phyloP scores from a whole-genome alignment of 208 protist species.

The Crithidia sp. region DNA sequence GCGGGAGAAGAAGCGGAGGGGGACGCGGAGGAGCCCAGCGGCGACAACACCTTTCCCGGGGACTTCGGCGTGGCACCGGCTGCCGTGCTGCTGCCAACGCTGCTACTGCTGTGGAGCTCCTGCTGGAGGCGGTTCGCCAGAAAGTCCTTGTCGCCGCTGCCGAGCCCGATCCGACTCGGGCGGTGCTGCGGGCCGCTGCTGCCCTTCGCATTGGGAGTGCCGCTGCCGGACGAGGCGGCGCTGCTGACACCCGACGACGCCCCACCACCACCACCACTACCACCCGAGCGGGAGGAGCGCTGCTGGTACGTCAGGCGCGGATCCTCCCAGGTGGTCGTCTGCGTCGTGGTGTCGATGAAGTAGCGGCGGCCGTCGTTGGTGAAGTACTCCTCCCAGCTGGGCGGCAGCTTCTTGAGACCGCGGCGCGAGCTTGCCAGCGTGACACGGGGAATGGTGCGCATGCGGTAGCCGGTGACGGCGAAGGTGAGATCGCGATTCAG shows the following conservation, averaged over 20 bases:
- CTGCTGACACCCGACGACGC: not conserved
- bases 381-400: constrained; percentile 78
- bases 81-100: not conserved
- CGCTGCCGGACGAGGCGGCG: constrained; percentile 1
- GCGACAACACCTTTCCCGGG: constrained; percentile 2
- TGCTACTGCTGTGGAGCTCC: constrained; percentile 38
- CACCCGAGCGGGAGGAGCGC: constrained; percentile 21
- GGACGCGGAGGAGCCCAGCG: not conserved
- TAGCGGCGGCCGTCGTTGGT: constrained; percentile 79
- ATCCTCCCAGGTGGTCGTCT: constrained; percentile 73
- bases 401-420: constrained; percentile 52
- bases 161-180: constrained; percentile 45
- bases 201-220: not conserved
- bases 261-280: constrained; percentile 7
- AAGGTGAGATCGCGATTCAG: constrained; percentile 77
- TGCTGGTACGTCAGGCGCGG: constrained; percentile 43
- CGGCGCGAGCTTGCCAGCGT: constrained; percentile 50
- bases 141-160: constrained; percentile 57
- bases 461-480: constrained; percentile 66
- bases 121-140: constrained; percentile 35
- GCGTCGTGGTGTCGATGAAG: constrained; percentile 67
- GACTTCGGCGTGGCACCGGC: not conserved
- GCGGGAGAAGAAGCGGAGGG: not conserved
- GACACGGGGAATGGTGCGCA: constrained; percentile 76
- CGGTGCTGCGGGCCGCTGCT: constrained; percentile 22